Evolutionary conservation across 2,329 filamentous ascomycete genomes (phyloP), one percentile per base, ranked within the genome.

Genomic region (Kalmusia sp.): DNA sequence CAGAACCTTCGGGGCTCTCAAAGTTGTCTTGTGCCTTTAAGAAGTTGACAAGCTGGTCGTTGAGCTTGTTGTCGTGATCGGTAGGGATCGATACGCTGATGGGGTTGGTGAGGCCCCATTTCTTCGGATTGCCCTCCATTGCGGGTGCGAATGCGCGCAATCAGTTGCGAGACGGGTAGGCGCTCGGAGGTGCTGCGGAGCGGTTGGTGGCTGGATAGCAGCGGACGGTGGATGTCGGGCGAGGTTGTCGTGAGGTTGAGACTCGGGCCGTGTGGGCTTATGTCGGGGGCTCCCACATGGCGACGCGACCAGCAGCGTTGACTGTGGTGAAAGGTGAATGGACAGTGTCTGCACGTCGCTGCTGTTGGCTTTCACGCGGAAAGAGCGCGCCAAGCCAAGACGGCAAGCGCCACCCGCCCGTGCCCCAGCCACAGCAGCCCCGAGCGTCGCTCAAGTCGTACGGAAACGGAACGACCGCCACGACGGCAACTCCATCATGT

Each of bases 21-120:
- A 96, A 99, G 47, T 95, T 96, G 76, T 96, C 93, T 76, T 97
- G 91, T 34, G 82, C 82, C 72, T 92, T 92, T 56, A 99, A 79
- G 76, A 97, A 93, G 51, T 90, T 86, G 51, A 96, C 84, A 38
- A 99, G 84, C 51, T 87, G 82, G 62, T 92, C 87, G 65, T 91
- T 96, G 45, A 89, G 85, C 59, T 88, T 83, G 51, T 89, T 84
- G 73, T 99, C 93, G 31, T 84, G 79, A 50, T 89, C 84, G 1
- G 89, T 95, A 4, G 95, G 95, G 21, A 92, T 81, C 19, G 82
- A 80, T 11, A 82, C 83, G 17, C 92, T 96, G 31, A 99, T 91
- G 40, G 95, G 89, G 64, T 88, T 88, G 54, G 92, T 97, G 40
- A 96, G 85, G 68, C 93, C 93, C 81, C 82, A 87, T 68, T 69